These are phyloP conservation scores for Oropetium thomaeum DNA, from an alignment of 176 grass and related monocot species.

Conservation along the genomic window DNA sequence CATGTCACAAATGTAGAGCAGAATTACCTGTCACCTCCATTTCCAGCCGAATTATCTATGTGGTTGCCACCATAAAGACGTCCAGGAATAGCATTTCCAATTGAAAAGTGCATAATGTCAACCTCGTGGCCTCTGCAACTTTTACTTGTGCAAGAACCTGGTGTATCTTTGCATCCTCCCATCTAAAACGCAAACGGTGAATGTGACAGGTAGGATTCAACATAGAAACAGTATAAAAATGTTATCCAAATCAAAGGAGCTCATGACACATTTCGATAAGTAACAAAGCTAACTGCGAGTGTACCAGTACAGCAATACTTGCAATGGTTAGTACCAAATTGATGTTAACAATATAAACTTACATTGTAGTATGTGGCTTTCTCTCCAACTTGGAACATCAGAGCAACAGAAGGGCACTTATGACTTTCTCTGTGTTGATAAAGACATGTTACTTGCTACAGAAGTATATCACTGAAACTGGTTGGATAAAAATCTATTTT, in stretches of 20 bases:
- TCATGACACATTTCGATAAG: not conserved
- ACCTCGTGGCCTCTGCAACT: conserved; percentile 85
- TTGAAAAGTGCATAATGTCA: conserved; percentile 94
- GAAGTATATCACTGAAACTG: conserved; percentile 17
- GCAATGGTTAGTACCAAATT: conserved; percentile 10
- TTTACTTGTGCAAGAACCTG: conserved; percentile 70
- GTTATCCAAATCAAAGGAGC: not conserved
- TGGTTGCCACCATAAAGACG: conserved; percentile 93
- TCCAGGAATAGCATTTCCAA: conserved; percentile 97
- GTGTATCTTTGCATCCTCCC: conserved; percentile 77
- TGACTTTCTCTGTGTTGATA: conserved; percentile 48
- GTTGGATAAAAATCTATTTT: conserved; percentile 8
- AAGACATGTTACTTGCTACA: conserved; percentile 32
- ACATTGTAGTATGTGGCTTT: conserved; percentile 84
- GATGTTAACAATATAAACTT: conserved; percentile 32
- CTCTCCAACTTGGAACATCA: conserved; percentile 99
- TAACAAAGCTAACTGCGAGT: conserved; percentile 10
- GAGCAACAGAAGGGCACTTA: conserved; percentile 91
- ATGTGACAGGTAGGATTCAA: not conserved
- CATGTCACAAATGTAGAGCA: conserved; percentile 10
- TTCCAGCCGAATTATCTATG: conserved; percentile 77
- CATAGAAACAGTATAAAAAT: not conserved
- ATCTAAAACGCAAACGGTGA: conserved; percentile 57
- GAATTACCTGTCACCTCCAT: conserved; percentile 84
- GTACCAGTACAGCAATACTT: not conserved